Conservation (phyloP, 164 flowering plant species). For the Vitis amurensis region DNA sequence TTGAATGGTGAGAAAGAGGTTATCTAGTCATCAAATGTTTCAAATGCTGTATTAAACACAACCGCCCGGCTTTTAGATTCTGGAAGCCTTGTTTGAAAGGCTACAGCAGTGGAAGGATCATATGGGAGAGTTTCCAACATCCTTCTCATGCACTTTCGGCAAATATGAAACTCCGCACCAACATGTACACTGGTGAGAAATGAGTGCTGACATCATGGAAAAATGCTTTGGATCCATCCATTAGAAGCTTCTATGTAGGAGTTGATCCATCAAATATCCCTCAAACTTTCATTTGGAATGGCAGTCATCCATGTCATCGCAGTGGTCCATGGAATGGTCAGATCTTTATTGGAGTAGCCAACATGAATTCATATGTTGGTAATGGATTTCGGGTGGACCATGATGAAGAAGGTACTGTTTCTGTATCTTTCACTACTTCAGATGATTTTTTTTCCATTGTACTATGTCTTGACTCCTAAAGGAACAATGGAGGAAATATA, state of each 20-base stretch:
- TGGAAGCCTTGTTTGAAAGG: background rate
- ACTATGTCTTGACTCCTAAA: rapidly evolving
- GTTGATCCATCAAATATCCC: background rate
- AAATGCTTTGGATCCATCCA: background rate
- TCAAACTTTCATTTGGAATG: background rate
- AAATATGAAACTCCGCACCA: background rate
- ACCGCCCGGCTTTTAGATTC: background rate
- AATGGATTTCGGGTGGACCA: background rate
- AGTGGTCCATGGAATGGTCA: background rate
- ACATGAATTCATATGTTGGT: background rate
- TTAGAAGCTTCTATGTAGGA: too few species aligned
- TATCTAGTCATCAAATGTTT: conserved; percentile 11
- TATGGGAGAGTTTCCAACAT: background rate
- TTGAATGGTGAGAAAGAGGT: conserved; percentile 11
- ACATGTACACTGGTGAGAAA: background rate
- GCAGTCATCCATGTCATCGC: background rate
- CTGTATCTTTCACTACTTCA: background rate
- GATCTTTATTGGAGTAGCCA: too few species aligned
- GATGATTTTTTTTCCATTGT: background rate
- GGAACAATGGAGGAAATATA: background rate
- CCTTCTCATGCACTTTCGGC: background rate
- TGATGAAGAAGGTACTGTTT: too few species aligned
- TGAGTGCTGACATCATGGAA: background rate
- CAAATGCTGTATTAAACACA: conserved; percentile 6
- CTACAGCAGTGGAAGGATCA: background rate